These are phyloP conservation scores for Lepidium campestre DNA, from an alignment of 441 rosid species.

Conservation along the genomic window DNA sequence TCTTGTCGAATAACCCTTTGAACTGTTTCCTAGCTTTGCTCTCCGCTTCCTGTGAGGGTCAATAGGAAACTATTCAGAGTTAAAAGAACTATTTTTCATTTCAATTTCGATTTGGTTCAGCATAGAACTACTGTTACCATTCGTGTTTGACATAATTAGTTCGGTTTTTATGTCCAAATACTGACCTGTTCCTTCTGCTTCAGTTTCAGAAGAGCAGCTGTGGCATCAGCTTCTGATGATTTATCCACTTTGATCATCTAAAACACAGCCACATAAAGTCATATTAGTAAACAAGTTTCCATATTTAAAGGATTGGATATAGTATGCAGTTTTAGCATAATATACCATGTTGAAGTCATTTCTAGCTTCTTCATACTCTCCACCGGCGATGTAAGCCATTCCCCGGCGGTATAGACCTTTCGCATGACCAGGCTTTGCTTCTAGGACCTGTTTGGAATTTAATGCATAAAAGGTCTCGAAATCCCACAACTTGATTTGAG, in stretches of 20 bases:
- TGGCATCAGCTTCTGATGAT: constrained; percentile 28
- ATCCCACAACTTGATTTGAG: neutral
- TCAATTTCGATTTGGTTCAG: too few relatives aligned
- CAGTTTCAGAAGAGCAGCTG: constrained; percentile 63
- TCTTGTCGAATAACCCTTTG: constrained; percentile 88
- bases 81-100: too few relatives aligned
- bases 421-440: constrained; percentile 73
- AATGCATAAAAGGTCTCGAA: neutral
- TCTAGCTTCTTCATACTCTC: constrained; percentile 85
- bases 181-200: constrained; percentile 78
- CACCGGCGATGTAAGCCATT: constrained; percentile 76
- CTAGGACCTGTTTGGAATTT: constrained; percentile 57
- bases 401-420: constrained; percentile 97
- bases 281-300: neutral
- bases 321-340: neutral
- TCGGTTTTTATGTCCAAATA: neutral
- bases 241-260: constrained; percentile 35
- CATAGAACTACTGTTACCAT: too few relatives aligned
- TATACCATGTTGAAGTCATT: constrained; percentile 73
- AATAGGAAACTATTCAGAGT: neutral
- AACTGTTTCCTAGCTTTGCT: constrained; percentile 78
- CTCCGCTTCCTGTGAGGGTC: constrained; percentile 57
- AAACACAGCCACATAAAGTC: constrained; percentile 7
- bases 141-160: too few relatives aligned
- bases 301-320: neutral